Base-by-base conservation (phyloP, 768 basidiomycete genomes). In the Mrakia frigida region DNA sequence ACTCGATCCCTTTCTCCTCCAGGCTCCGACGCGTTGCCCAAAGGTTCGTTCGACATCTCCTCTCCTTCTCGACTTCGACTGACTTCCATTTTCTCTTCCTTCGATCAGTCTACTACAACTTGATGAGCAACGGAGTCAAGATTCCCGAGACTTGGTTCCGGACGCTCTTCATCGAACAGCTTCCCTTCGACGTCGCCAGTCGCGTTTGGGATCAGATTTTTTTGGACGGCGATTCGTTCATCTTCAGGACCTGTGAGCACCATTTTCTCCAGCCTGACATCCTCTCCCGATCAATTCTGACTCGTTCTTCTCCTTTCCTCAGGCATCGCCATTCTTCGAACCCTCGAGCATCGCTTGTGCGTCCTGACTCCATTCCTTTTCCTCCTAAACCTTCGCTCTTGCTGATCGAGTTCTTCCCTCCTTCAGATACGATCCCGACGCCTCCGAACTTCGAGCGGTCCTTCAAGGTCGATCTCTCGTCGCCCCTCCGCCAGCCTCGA, bases 151-250 rank as follows among this genome's bases (percentile, higher is more conserved):
- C 39, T 13, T 77, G 76, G 76, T 73, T 77, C 70, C 71, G 41
- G 28, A 73, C 76, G 39, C 18, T 77, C 0, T 77, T 77, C 28
- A 71, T 60, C 61, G 76, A 73, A 53, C 76, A 77, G 39, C 72
- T 77, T 18, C 72, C 43, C 11, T 71, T 77, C 16, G 35, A 63
- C 37, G 41, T 65, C 31, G 63, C 52, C 3, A 67, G 71, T 43
- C 70, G 76, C 0, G 76, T 77, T 2, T 77, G 76, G 76, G 76
- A 77, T 53, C 76, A 77, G 60, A 33, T 77, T 31, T 63, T 77
- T n/a, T 71, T 77, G 11, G 76, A 77, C 35, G 76, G 76, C 0
- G 76, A 77, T 21, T 37, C 60, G 37, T 77, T 77, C 65, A 59
- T 77, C 46, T 77, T 77, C 35, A 43, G 67, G 35, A 77, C 76